Conservation (phyloP, 1,139 yeast genomes). For the Kluyveromyces marxianus region DNA sequence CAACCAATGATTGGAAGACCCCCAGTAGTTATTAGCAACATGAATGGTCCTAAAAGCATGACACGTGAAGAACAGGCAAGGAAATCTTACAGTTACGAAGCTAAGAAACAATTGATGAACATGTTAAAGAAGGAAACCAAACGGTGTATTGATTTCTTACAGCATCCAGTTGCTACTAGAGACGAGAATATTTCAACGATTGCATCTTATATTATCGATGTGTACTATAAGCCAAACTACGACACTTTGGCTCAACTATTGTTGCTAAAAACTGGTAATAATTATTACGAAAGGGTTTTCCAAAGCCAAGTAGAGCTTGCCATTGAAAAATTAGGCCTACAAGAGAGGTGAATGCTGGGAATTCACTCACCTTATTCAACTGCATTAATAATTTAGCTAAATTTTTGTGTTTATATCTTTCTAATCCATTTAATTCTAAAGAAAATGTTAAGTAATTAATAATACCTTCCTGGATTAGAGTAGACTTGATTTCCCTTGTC, state of each 20-base stretch:
- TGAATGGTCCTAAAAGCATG: not conserved
- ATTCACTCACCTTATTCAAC: not conserved
- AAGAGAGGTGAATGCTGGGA: slow-evolving; percentile 10
- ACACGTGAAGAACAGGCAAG: not conserved
- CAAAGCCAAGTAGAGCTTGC: slow-evolving; percentile 30
- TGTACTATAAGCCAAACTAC: slow-evolving; percentile 29
- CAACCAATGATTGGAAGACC: not conserved
- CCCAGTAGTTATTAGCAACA: not conserved
- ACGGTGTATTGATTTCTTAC: slow-evolving; percentile 28
- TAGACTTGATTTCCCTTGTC: not conserved
- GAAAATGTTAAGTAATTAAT: not conserved
- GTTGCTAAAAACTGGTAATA: slow-evolving; percentile 22
- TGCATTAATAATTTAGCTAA: no score
- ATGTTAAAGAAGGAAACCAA: slow-evolving; percentile 25
- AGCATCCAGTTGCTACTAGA: slow-evolving; percentile 30
- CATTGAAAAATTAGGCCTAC: slow-evolving; percentile 30
- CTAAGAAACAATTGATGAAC: slow-evolving; percentile 3
- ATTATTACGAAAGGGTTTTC: slow-evolving; percentile 21
- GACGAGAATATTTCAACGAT: slow-evolving; percentile 27
- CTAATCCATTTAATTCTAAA: no score
- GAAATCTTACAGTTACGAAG: slow-evolving; percentile 3
- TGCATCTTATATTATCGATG: slow-evolving; percentile 30
- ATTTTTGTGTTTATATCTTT: no score
- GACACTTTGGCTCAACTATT: slow-evolving; percentile 21
- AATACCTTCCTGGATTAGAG: not conserved